Evolutionary conservation across 2,329 filamentous ascomycete genomes (phyloP).

Genomic region (Endoconidiophora polonica): DNA sequence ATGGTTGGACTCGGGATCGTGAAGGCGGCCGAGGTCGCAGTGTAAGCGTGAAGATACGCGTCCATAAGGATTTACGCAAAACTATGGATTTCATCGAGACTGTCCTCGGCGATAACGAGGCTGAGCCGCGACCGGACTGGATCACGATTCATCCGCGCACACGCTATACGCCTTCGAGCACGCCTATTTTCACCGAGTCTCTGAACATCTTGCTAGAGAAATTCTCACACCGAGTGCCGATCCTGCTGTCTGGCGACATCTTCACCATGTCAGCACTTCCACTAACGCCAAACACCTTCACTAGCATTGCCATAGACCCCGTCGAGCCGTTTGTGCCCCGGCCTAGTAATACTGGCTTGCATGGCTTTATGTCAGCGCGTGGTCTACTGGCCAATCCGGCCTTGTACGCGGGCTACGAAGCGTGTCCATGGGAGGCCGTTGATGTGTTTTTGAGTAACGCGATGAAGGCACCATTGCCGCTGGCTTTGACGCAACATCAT

Average conservation of each 20-base stretch:
- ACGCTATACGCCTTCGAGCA: slow-evolving; percentile 40
- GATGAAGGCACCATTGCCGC: slow-evolving; percentile 40
- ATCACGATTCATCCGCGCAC: slow-evolving; percentile 55
- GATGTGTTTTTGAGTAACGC: slow-evolving; percentile 44
- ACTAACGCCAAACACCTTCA: slow-evolving; percentile 16
- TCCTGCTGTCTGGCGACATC: slow-evolving; percentile 53
- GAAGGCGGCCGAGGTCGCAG: slow-evolving; percentile 32
- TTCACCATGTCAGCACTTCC: slow-evolving; percentile 39
- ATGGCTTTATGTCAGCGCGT: slow-evolving; percentile 54
- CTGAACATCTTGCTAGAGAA: slow-evolving; percentile 37
- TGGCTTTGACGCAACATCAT: slow-evolving; percentile 49
- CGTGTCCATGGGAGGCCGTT: slow-evolving; percentile 46
- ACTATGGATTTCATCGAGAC: slow-evolving; percentile 47
- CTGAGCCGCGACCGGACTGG: slow-evolving; percentile 41
- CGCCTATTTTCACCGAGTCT: slow-evolving; percentile 44
- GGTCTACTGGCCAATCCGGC: slow-evolving; percentile 52
- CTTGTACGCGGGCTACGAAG: slow-evolving; percentile 39
- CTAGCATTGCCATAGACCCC: slow-evolving; percentile 17
- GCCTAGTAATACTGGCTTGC: slow-evolving; percentile 31
- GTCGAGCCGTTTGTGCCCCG: slow-evolving; percentile 16
- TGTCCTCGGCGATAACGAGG: slow-evolving; percentile 36
- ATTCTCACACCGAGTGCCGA: slow-evolving; percentile 38
- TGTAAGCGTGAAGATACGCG: slow-evolving; percentile 54
- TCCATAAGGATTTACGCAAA: slow-evolving; percentile 45
- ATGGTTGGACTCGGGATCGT: slow-evolving; percentile 36